These are phyloP conservation scores for Rhizopus arrhizus DNA, from an alignment of 371 early-diverging fungal species.

Conservation along the genomic window DNA sequence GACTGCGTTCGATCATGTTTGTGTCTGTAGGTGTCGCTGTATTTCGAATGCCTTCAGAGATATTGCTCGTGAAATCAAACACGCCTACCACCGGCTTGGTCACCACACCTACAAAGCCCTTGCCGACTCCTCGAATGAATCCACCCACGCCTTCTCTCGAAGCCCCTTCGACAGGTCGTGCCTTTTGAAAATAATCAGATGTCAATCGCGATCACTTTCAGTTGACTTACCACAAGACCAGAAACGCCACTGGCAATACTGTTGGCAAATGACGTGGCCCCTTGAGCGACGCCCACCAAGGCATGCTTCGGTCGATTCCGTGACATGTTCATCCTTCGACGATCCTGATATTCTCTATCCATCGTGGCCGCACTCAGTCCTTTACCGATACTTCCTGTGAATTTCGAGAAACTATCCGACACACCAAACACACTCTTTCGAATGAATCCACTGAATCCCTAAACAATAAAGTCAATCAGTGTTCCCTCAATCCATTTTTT, in stretches of 20 bases:
- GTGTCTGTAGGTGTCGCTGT: conserved; percentile 73
- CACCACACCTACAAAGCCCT: conserved; percentile 90
- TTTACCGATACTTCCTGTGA: conserved; percentile 95
- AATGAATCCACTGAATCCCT: conserved; percentile 89
- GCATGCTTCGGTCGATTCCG: conserved; percentile 94
- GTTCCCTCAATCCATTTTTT: too few relatives aligned
- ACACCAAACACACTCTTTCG: conserved; percentile 97
- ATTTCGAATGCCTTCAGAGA: conserved; percentile 69
- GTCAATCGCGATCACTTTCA: too few relatives aligned
- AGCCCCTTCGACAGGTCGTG: conserved; percentile 93
- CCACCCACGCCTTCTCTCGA: conserved; percentile 90
- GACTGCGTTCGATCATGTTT: conserved; percentile 69
- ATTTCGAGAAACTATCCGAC: conserved; percentile 91
- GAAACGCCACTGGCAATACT: conserved; percentile 88
- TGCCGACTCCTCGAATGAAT: conserved; percentile 95
- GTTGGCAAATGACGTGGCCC: conserved; percentile 84
- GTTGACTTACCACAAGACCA: conserved; percentile 61
- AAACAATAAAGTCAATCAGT: background rate
- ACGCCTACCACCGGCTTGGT: conserved; percentile 94
- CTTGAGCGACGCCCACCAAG: conserved; percentile 86
- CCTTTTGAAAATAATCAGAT: conserved; percentile 35
- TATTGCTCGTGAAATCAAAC: conserved; percentile 89
- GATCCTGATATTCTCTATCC: conserved; percentile 90
- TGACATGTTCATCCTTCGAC: conserved; percentile 75
- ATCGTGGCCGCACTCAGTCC: conserved; percentile 94